These are phyloP conservation scores for Phoenix dactylifera DNA, from an alignment of 176 grass and related monocot genomes.

Conservation along the genomic window DNA sequence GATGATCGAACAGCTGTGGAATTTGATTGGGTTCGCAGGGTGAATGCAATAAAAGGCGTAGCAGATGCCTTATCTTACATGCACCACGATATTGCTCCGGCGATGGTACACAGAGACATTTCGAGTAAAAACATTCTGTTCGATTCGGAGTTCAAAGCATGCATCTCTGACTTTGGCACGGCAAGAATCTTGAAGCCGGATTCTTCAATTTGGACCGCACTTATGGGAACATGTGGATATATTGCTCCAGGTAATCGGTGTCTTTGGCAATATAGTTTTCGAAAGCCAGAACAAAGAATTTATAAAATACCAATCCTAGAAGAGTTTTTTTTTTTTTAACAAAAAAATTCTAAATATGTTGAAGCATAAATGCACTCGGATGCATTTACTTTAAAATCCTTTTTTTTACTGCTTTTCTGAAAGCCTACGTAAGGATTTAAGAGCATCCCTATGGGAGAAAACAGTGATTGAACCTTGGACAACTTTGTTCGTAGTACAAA, in stretches of 20 bases:
- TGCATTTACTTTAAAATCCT: no score
- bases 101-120: constrained; percentile 6
- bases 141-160: constrained; percentile 2
- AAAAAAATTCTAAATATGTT: no score
- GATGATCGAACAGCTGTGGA: not conserved
- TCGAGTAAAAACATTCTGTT: constrained; percentile 13
- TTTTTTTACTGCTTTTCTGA: no score
- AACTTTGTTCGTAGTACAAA: no score
- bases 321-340: no score
- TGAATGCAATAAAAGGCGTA: constrained; percentile 8
- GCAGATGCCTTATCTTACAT: constrained; percentile 12
- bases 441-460: no score
- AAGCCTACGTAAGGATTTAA: no score
- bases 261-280: no score
- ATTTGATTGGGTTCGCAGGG: constrained; percentile 2
- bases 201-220: constrained; percentile 12
- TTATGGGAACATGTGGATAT: constrained; percentile 15
- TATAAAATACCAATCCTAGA: no score
- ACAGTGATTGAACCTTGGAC: no score
- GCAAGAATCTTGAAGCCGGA: constrained; percentile 4
- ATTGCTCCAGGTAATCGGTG: constrained; percentile 4
- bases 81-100: constrained; percentile 1
- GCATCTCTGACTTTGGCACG: constrained; percentile 13
- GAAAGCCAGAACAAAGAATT: no score
- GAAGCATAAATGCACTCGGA: no score